Evolutionary conservation across 306 rosid genomes (phyloP).

Genomic region (Quercus bicolor): DNA sequence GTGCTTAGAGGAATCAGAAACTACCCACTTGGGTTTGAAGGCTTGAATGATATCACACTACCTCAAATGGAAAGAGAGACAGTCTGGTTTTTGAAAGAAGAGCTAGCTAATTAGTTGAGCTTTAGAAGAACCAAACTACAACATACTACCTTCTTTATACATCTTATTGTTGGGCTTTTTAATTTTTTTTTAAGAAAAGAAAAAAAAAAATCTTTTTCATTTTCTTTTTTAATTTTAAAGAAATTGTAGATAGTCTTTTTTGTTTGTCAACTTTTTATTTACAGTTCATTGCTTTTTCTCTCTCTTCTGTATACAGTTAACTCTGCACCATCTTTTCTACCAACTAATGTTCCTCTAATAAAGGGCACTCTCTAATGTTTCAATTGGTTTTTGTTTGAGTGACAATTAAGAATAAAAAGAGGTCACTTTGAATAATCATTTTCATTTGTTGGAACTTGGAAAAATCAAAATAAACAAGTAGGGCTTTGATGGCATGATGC

Average conservation of each 20-base stretch:
- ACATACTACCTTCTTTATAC: conserved; percentile 62
- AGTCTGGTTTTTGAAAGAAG: neutral
- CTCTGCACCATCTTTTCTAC: conserved; percentile 18
- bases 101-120: conserved; percentile 25
- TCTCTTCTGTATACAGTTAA: conserved; percentile 4
- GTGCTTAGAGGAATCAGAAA: conserved; percentile 11
- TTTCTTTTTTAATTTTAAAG: conserved; percentile 26
- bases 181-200: neutral
- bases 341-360: neutral
- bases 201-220: neutral
- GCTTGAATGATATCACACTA: conserved; percentile 9
- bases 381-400: neutral
- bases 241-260: conserved; percentile 20
- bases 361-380: neutral
- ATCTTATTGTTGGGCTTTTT: conserved; percentile 15
- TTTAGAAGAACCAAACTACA: conserved; percentile 41
- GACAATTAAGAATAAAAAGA: conserved; percentile 3
- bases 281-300: conserved; percentile 18
- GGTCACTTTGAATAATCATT: conserved; percentile 14
- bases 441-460: conserved; percentile 24
- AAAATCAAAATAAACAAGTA: conserved; percentile 11
- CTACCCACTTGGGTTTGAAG: conserved; percentile 12
- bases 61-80: neutral
- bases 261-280: conserved; percentile 31
- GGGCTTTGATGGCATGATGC: conserved; percentile 27